Percentiles rank a stretch among this genome's conserved stretches.
Conservation (phyloP, 2,329 filamentous ascomycete species). For the Aspergillus pseudotamarii region DNA sequence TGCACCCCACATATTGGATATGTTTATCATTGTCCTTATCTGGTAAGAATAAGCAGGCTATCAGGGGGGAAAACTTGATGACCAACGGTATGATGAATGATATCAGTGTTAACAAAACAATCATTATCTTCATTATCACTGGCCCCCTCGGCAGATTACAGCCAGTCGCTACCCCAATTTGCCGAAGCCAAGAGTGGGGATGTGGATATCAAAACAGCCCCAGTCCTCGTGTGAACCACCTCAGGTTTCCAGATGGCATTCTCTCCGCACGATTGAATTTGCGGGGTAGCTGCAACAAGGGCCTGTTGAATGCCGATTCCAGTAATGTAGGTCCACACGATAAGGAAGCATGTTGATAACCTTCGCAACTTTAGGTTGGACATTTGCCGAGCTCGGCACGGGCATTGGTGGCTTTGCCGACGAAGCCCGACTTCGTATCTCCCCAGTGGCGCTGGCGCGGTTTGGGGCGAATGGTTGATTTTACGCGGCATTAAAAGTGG, state of each 20-base stretch:
- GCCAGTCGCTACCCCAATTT: not conserved
- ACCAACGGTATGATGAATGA: not conserved
- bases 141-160: constrained; percentile 12
- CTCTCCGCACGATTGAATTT: constrained; percentile 24
- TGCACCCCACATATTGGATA: constrained; percentile 7
- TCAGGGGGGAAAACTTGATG: not conserved
- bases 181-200: constrained; percentile 2
- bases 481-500: not conserved
- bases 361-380: constrained; percentile 3
- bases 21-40: not conserved
- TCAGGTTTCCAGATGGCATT: constrained; percentile 1
- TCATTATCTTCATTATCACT: not conserved
- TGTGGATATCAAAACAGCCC: constrained; percentile 8
- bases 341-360: constrained; percentile 1
- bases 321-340: not conserved
- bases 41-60: not conserved
- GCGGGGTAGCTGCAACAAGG: constrained; percentile 22
- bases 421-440: constrained; percentile 3
- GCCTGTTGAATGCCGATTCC: not conserved
- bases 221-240: not conserved
- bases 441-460: not conserved
- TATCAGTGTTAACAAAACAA: not conserved
- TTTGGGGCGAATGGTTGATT: not conserved
- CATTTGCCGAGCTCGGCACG: constrained; percentile 12
- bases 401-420: constrained; percentile 18